Evolutionary conservation across 441 rosid genomes (phyloP), one percentile per base, ranked within the genome.

Genomic region (Euphorbia celastroides): DNA sequence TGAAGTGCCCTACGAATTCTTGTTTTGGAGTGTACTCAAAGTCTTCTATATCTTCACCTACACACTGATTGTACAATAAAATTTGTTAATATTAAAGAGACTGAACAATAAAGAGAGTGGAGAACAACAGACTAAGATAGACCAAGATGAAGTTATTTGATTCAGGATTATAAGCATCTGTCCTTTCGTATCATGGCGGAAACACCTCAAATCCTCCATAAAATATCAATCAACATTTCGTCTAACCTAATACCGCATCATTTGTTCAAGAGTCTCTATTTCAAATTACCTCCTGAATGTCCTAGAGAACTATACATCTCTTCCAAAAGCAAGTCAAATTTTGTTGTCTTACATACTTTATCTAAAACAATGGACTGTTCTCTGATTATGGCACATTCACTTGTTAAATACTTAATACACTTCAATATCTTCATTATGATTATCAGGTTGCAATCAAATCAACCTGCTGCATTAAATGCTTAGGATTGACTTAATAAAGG

Each of bases 21-120:
- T 95, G 97, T 72, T 95, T 95, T 69, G 99, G 99, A 67, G 98
- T 87, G 75, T 95, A 95, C 80, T 95, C 99, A 73, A 95, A 71
- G 81, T 92, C 87, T 69, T 88, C 98, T 71, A 95, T 81, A 71
- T 92, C 97, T 79, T 92, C 89, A 64, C 99, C 99, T 32, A 95
- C 96, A 76, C 90, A 95, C 98, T 91, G 77, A 72, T 57, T 27
- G 38, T 5, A 36, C 6, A 66, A 38, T 13, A 66, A 51, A 16
- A 56, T 46, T 57, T 32, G 75, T 23, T 74, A 72, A 60, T 32
- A 69, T 72, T 69, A 54, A 26, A 73, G 3, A 51, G 26, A 64
- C 12, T 13, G 22, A 3, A 58, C 22, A 59, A 19, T 30, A 10
- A n/a, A n/a, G n/a, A n/a, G n/a, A n/a, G n/a, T n/a, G n/a, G n/a